Conservation (phyloP, 2,329 filamentous ascomycete genomes). For the Arthrinium puccinioides region DNA sequence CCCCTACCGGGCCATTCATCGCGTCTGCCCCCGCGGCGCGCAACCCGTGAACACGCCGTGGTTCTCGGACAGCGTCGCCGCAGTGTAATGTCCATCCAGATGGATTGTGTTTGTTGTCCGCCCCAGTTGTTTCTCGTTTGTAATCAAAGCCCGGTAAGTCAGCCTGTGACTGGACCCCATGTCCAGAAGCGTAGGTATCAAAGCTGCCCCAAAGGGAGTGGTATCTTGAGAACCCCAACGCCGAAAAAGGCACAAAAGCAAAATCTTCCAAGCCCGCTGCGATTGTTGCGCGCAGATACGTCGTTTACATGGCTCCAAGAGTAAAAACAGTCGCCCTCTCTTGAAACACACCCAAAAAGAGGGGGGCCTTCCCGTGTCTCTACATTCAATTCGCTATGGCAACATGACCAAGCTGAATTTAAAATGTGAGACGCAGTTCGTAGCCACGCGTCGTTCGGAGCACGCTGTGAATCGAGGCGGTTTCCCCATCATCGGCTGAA, state of each 20-base stretch:
- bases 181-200: not conserved
- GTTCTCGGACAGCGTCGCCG: too few relatives aligned
- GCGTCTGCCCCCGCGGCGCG: too few relatives aligned
- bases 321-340: too few relatives aligned
- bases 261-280: constrained; percentile 2
- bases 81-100: not conserved
- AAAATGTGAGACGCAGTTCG: constrained; percentile 41
- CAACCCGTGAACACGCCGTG: too few relatives aligned
- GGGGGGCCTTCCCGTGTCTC: too few relatives aligned
- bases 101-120: not conserved
- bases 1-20: too few relatives aligned
- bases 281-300: too few relatives aligned
- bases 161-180: too few relatives aligned
- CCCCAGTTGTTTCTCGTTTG: not conserved
- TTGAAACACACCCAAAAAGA: too few relatives aligned
- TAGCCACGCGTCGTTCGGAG: constrained; percentile 25
- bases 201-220: constrained; percentile 5
- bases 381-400: constrained; percentile 1
- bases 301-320: too few relatives aligned
- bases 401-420: constrained; percentile 10
- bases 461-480: constrained; percentile 20
- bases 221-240: constrained; percentile 5
- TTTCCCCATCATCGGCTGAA: constrained; percentile 30
- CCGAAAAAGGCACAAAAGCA: constrained; percentile 1
- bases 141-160: constrained; percentile 1